Evolutionary conservation across 352 stramenopile genomes (phyloP).

Genomic region (Salisapilia sapeloensis): DNA sequence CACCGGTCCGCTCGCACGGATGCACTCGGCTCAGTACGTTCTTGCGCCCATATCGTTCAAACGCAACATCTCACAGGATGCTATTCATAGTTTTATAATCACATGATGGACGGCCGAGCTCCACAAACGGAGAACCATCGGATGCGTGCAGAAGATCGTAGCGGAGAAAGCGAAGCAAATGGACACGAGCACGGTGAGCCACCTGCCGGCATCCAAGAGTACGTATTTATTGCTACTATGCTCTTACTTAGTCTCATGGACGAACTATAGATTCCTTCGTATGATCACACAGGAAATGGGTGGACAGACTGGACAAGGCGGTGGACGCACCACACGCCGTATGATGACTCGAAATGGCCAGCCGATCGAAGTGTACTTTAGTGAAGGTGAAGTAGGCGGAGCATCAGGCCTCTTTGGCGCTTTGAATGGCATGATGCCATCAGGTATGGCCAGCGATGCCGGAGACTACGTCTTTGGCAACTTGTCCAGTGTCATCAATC

Average conservation of each 20-base stretch:
- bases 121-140: too few relatives aligned
- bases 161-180: too few relatives aligned
- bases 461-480: slow-evolving; percentile 78
- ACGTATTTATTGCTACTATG: neutral
- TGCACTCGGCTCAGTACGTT: slow-evolving; percentile 5
- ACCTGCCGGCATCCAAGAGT: neutral
- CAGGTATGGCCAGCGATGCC: slow-evolving; percentile 34
- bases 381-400: slow-evolving; percentile 14
- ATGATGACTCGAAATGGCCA: slow-evolving; percentile 49
- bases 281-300: neutral
- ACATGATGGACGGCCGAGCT: too few relatives aligned
- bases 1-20: neutral
- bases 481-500: slow-evolving; percentile 72
- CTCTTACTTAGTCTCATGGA: slow-evolving; percentile 5
- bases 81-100: too few relatives aligned
- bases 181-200: too few relatives aligned
- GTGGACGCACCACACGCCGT: slow-evolving; percentile 14
- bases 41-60: too few relatives aligned
- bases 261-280: slow-evolving; percentile 4
- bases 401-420: slow-evolving; percentile 12
- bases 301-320: slow-evolving; percentile 1
- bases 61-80: too few relatives aligned
- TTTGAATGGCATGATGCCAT: slow-evolving; percentile 35
- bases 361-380: slow-evolving; percentile 68
- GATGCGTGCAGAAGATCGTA: too few relatives aligned